Conservation (phyloP, 2,329 filamentous ascomycete genomes). For the Elsinoe batatas region DNA sequence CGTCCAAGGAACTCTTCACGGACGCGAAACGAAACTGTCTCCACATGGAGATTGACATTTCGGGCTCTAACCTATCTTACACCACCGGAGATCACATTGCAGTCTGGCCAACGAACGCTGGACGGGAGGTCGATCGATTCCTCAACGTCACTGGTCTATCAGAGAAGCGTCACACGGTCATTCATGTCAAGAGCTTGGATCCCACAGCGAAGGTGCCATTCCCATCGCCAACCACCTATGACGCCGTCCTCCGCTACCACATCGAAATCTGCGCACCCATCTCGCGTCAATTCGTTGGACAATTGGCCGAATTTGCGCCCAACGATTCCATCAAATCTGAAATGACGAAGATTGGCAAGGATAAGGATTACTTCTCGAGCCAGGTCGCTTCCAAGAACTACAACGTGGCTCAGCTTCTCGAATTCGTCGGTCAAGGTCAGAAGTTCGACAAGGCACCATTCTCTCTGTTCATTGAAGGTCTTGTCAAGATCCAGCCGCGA, state of each 20-base stretch:
- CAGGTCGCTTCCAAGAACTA: constrained; percentile 72
- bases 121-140: constrained; percentile 84
- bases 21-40: constrained; percentile 88
- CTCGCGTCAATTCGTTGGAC: constrained; percentile 87
- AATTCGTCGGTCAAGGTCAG: constrained; percentile 60
- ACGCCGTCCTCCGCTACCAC: constrained; percentile 86
- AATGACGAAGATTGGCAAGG: constrained; percentile 76
- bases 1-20: constrained; percentile 84
- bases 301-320: constrained; percentile 80
- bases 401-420: constrained; percentile 81
- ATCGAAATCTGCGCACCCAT: constrained; percentile 93
- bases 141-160: constrained; percentile 65
- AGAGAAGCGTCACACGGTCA: constrained; percentile 69
- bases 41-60: constrained; percentile 90
- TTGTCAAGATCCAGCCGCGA: constrained; percentile 90
- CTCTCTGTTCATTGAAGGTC: constrained; percentile 83
- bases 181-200: constrained; percentile 84
- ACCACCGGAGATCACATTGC: constrained; percentile 97
- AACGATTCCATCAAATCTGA: constrained; percentile 76
- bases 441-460: constrained; percentile 82
- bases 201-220: constrained; percentile 96
- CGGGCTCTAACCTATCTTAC: constrained; percentile 80
- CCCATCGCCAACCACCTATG: constrained; percentile 92
- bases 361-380: constrained; percentile 91
- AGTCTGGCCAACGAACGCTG: constrained; percentile 92